A percentile compares a stretch with the other conserved stretches of the same genome.
These are phyloP conservation scores for Paecilomyces sp. DNA, from an alignment of 2,329 filamentous ascomycete genomes.

Conservation along the genomic window DNA sequence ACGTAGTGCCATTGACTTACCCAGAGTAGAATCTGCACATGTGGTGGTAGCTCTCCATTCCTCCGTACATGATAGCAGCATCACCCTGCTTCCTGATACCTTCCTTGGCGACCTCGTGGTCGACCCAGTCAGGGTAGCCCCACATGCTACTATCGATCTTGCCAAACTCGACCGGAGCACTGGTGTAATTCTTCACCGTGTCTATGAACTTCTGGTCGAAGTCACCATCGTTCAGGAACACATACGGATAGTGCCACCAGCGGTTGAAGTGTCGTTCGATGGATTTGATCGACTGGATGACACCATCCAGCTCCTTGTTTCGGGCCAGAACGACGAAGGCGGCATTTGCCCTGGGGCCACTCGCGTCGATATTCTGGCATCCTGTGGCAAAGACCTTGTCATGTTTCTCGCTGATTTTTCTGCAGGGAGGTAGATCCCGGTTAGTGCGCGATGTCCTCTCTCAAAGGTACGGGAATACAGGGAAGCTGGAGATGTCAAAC, in stretches of 20 bases:
- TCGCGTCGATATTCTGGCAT: conserved; percentile 69
- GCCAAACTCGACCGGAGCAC: conserved; percentile 79
- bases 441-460: conserved; percentile 10
- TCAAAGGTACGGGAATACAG: not conserved
- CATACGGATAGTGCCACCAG: conserved; percentile 98
- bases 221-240: conserved; percentile 95
- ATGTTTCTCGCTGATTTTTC: conserved; percentile 93
- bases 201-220: conserved; percentile 95
- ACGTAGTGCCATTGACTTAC: conserved; percentile 44
- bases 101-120: conserved; percentile 87
- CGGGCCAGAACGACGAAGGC: conserved; percentile 92
- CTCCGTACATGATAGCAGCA: conserved; percentile 97
- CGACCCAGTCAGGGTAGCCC: conserved; percentile 96
- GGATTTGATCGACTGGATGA: conserved; percentile 94
- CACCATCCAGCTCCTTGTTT: conserved; percentile 93
- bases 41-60: conserved; percentile 96
- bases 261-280: conserved; percentile 98
- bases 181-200: conserved; percentile 83
- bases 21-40: conserved; percentile 99
- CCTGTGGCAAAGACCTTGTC: conserved; percentile 94
- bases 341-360: conserved; percentile 77
- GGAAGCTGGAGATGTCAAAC: not conserved
- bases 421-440: conserved; percentile 29
- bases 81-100: conserved; percentile 96
- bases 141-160: conserved; percentile 87